Evolutionary conservation across 1,139 yeast genomes (phyloP).

Genomic region (Yamadazyma membranifaciens): DNA sequence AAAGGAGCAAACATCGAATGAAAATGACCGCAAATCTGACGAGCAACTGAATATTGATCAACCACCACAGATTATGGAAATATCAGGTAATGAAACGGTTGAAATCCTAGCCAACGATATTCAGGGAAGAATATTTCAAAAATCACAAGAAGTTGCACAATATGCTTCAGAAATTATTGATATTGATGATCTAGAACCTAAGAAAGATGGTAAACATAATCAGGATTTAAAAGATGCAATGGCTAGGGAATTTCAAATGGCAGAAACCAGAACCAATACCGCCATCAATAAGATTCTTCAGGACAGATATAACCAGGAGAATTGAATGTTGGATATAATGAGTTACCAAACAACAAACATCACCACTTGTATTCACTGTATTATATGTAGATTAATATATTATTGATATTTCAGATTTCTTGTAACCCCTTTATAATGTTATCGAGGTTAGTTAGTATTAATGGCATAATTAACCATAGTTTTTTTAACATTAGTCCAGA

Average conservation of each 20-base stretch:
- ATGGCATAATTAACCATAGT: no score
- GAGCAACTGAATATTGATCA: conserved; percentile 2
- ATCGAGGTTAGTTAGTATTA: no score
- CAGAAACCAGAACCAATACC: conserved; percentile 27
- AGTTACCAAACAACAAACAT: background rate
- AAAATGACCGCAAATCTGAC: background rate
- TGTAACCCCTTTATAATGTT: no score
- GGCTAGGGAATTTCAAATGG: conserved; percentile 24
- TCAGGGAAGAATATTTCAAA: conserved; percentile 21
- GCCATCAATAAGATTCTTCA: conserved; percentile 21
- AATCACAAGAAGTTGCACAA: conserved; percentile 17
- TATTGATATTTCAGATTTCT: background rate
- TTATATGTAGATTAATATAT: background rate
- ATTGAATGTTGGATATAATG: background rate
- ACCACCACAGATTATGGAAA: background rate
- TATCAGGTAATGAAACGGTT: conserved; percentile 24
- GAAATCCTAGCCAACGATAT: conserved; percentile 26
- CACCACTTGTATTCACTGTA: background rate
- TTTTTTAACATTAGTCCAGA: background rate
- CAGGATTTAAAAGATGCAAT: conserved; percentile 34
- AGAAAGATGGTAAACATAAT: conserved; percentile 6
- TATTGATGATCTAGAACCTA: conserved; percentile 4
- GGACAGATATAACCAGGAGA: conserved; percentile 1
- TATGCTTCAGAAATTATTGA: conserved; percentile 3
- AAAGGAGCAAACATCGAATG: background rate